These are phyloP conservation scores for Elsinoe perseae DNA, from an alignment of 2,329 filamentous ascomycete species.

Conservation along the genomic window DNA sequence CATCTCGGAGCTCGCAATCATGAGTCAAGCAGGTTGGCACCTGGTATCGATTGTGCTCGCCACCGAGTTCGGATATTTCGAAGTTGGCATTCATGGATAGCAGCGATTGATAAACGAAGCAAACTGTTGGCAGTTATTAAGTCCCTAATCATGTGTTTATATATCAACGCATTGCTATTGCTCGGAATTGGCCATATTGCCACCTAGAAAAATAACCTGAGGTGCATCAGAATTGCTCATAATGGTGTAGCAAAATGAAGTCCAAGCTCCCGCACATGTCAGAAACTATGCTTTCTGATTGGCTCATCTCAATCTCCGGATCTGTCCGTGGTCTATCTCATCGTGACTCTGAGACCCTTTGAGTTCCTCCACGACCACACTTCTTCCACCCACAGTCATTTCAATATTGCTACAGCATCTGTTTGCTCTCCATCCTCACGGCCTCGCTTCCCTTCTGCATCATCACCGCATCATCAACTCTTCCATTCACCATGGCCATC, in stretches of 20 bases:
- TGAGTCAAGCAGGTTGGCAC: too few relatives aligned
- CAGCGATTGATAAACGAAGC: too few relatives aligned
- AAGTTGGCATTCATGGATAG: too few relatives aligned
- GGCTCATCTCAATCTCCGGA: conserved; percentile 4
- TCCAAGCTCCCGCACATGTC: conserved; percentile 2
- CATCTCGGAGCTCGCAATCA: too few relatives aligned
- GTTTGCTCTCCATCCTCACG: not conserved
- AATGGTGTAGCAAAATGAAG: not conserved
- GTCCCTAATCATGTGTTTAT: too few relatives aligned
- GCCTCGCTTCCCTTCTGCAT: not conserved
- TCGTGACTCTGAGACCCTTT: conserved; percentile 2
- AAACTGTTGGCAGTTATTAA: too few relatives aligned
- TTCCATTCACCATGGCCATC: not conserved
- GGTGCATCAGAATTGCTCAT: not conserved
- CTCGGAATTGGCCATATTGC: too few relatives aligned
- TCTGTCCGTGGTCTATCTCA: conserved; percentile 4
- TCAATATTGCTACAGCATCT: conserved; percentile 1
- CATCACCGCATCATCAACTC: not conserved
- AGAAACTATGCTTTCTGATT: not conserved
- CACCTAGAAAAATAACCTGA: not conserved
- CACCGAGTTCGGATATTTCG: too few relatives aligned
- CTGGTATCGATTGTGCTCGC: too few relatives aligned
- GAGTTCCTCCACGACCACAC: not conserved
- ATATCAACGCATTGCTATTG: too few relatives aligned
- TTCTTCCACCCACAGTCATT: conserved; percentile 4